These are phyloP conservation scores for Eutrema yunnanense DNA, from an alignment of 345 rosid species.

Conservation along the genomic window DNA sequence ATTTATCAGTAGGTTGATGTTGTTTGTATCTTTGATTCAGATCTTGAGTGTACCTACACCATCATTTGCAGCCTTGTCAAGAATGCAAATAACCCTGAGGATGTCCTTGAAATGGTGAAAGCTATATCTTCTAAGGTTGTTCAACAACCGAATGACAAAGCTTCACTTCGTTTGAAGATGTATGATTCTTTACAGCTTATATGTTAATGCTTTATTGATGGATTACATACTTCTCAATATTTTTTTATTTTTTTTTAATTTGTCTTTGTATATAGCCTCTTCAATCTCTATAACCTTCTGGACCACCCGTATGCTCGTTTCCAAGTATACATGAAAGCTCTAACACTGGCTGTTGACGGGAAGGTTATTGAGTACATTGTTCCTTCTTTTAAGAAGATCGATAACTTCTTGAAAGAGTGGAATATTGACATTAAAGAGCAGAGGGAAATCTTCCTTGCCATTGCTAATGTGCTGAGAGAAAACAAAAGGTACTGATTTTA, in stretches of 20 bases:
- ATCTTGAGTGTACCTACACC: conserved; percentile 92
- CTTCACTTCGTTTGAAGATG: conserved; percentile 88
- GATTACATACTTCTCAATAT: neutral
- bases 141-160: conserved; percentile 85
- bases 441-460: conserved; percentile 70
- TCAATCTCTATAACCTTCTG: conserved; percentile 87
- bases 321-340: conserved; percentile 72
- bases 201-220: conserved; percentile 1
- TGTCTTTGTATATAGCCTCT: conserved; percentile 55
- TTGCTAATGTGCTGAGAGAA: conserved; percentile 70
- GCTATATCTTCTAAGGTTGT: conserved; percentile 62
- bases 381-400: conserved; percentile 77
- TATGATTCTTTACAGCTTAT: conserved; percentile 20
- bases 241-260: neutral
- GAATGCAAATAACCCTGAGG: conserved; percentile 49
- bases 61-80: conserved; percentile 86
- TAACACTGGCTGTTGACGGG: conserved; percentile 63
- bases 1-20: neutral
- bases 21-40: conserved; percentile 33
- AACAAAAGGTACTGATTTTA: conserved; percentile 90
- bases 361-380: conserved; percentile 64
- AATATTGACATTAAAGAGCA: conserved; percentile 69
- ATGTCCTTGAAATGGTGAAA: conserved; percentile 72
- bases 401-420: conserved; percentile 94
- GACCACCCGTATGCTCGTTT: conserved; percentile 61